Base-by-base conservation (phyloP, 306 rosid species). In the Prunus mira region DNA sequence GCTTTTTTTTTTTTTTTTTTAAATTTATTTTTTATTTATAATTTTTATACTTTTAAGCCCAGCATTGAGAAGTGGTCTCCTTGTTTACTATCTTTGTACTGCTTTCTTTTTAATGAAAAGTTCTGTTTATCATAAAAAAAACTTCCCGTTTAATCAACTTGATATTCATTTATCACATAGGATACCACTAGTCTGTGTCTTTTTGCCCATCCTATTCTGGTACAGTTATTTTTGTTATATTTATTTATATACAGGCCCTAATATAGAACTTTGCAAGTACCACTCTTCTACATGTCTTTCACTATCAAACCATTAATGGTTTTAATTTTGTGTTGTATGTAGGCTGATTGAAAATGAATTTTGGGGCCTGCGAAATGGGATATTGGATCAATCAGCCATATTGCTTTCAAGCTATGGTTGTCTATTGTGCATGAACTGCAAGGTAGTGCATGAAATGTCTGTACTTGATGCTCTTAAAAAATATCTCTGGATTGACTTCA, bases 381-480 rank as follows among this genome's bases (percentile, higher is more conserved):
- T 95, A 83, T 85, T 95, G 91, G 99, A 95, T 81, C 99, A 95
- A 77, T 92, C 99, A 69, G 99, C 97, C 60, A 90, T 95, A 82
- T 83, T 95, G 79, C 99, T 95, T 78, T 95, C 99, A 70, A 84
- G 84, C 71, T 80, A 76, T 82, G 97, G 96, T 66, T 85, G 96
- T 79, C 90, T 95, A 80, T 83, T 93, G 87, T 88, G 88, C 89
- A 95, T 95, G 99, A 85, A 95, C 87, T 95, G 97, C 91, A 92
- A 92, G 99, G 99, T 95, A 95, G 64, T 66, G 55, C 7, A 58
- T 76, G 73, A 73, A 55, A 34, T 56, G 51, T 22, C 38, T 30
- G 18, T 71, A 6, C n/a, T 11, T 51, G 24, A 75, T 46, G 17
- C 60, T 9, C 43, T 27, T 34, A 58, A 6, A 7, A 45, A 73